phyloP scores from a whole-genome alignment of 345 rosid genomes.

The Salix arbutifolia region DNA sequence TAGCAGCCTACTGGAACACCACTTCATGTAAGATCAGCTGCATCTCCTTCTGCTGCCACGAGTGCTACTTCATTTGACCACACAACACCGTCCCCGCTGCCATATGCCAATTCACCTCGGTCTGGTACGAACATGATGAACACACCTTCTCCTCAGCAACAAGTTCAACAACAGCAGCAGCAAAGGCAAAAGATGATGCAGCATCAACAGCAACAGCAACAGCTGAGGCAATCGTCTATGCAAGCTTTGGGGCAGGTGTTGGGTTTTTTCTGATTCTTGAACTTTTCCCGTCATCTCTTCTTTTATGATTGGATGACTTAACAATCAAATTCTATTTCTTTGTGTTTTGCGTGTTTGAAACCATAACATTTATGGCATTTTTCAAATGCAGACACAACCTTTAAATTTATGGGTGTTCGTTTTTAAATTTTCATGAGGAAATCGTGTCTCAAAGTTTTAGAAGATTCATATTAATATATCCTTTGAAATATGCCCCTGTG shows the following conservation, averaged over 20 bases:
- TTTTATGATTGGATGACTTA: background rate
- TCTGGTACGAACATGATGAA: slow-evolving; percentile 72
- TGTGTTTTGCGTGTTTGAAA: background rate
- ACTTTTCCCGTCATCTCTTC: background rate
- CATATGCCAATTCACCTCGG: slow-evolving; percentile 87
- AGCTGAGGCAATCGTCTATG: slow-evolving; percentile 68
- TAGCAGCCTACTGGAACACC: slow-evolving; percentile 66
- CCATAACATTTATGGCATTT: background rate
- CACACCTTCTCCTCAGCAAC: slow-evolving; percentile 85
- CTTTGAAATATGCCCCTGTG: background rate
- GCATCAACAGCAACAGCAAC: slow-evolving; percentile 38
- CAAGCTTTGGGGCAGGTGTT: slow-evolving; percentile 71
- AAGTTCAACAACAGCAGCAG: slow-evolving; percentile 48
- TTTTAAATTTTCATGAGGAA: background rate
- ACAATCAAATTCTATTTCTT: background rate
- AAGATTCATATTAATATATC: no score
- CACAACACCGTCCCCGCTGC: slow-evolving; percentile 76
- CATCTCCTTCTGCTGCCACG: slow-evolving; percentile 68
- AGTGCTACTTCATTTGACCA: slow-evolving; percentile 58
- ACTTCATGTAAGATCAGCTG: slow-evolving; percentile 75
- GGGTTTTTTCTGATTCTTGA: background rate
- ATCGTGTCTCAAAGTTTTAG: background rate
- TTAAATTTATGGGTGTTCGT: background rate
- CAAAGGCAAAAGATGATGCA: slow-evolving; percentile 74
- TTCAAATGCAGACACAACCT: background rate